Evolutionary conservation across 495 filamentous ascomycete species (phyloP), one percentile per base, ranked within the genome.

Genomic region (Aspergillus coremiiformis): DNA sequence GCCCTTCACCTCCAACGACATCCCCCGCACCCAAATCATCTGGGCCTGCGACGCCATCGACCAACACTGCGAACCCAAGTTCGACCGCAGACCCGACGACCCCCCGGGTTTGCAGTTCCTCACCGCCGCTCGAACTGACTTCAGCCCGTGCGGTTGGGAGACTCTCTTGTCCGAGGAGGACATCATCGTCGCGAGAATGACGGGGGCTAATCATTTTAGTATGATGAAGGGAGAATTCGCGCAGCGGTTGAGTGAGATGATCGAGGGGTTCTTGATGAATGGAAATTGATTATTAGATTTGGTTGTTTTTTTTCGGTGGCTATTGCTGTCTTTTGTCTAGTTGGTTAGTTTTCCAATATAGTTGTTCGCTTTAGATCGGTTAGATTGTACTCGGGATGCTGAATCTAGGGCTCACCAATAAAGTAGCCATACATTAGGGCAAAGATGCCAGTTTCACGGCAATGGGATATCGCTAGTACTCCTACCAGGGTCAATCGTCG

Each of bases 151-250:
- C 37, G 70, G 61, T 9, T 73, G 70, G 68, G 58, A 48, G 3
- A 39, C 23, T 14, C 49, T 71, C 9, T 22, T 71, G 14, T 61
- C 59, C 0, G 39, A 30, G 4, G 47, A 58, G 27, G 56, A 62
- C 24, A 51, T 70, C 30, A 56, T 33, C 10, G 51, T 72, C 39
- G 53, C 61, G 23, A 51, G 37, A 20, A 49, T 70, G 47, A 45
- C 66, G n/a, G 59, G 60, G n/a, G 66, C 56, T 12, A 67, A 69
- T 51, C 69, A 72, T 52, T 71, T 65, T 48, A 63, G 58, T 11
- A 66, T 72, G 60, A 65, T 70, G 62, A 41, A 21, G 9, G 37
- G 37, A 17, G 37, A 41, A 41, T 41, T 41, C 7, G 37, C 17
- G 2, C 20, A 21, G 17, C 3, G 19, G 9, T 41, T 41, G 37